Evolutionary conservation across 192 early-diverging fungal genomes (phyloP).

Genomic region (Coemansia umbellata): DNA sequence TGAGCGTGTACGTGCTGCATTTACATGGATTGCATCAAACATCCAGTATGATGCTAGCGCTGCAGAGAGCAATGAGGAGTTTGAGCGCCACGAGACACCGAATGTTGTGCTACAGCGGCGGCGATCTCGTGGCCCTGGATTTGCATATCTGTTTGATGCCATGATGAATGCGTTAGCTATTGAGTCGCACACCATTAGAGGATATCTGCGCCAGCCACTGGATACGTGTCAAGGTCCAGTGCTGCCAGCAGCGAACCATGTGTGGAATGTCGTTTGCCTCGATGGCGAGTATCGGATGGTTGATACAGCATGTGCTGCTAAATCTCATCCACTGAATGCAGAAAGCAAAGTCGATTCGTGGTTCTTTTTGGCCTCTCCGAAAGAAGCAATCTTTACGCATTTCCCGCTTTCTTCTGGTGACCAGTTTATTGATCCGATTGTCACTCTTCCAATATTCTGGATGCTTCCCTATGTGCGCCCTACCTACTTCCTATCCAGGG

Average conservation of each 20-base stretch:
- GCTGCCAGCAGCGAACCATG: conserved; percentile 50
- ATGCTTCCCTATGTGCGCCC: conserved; percentile 52
- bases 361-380: conserved; percentile 50
- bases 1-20: conserved; percentile 60
- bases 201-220: conserved; percentile 50
- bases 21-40: conserved; percentile 68
- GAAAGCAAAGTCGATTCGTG: conserved; percentile 38
- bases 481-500: conserved; percentile 35
- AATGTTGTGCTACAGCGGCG: conserved; percentile 43
- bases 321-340: conserved; percentile 42
- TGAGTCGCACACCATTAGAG: conserved; percentile 42
- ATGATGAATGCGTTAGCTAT: conserved; percentile 50
- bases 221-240: conserved; percentile 43
- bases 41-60: conserved; percentile 50
- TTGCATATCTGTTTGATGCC: conserved; percentile 48
- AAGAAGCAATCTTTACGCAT: conserved; percentile 50
- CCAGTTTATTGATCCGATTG: conserved; percentile 50
- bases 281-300: conserved; percentile 52
- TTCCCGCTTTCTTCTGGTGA: conserved; percentile 27
- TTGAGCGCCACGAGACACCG: conserved; percentile 44
- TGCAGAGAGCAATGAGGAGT: conserved; percentile 40
- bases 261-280: conserved; percentile 51
- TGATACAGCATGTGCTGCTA: conserved; percentile 45
- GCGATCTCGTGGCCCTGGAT: conserved; percentile 45
- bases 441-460: conserved; percentile 51